Base-by-base conservation (phyloP, 345 rosid genomes). In the Brassica nigra region DNA sequence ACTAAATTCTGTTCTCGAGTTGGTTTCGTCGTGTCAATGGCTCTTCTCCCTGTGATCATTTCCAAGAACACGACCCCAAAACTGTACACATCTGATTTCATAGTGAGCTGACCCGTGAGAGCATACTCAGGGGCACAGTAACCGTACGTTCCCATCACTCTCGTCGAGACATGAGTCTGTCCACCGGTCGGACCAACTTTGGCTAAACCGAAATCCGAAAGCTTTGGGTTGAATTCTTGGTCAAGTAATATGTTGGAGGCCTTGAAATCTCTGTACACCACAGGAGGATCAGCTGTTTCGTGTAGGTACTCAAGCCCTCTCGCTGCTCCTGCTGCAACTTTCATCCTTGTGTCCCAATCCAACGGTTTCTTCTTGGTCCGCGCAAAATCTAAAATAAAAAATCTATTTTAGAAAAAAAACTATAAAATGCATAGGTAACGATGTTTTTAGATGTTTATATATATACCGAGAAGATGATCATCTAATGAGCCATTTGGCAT, bases 121-220 rank as follows among this genome's bases (percentile, higher is more conserved):
- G 93, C 94, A 74, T 90, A 91, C 75, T 91, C 97, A 0, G 97
- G 97, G 4, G 97, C 90, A 71, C 97, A 91, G 28, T 90, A 91
- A 18, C 97, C 97, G 14, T 90, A 91, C 8, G 97, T 91, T 65
- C 97, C 97, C 97, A 91, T 91, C 61, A 91, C 97, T 83, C 97
- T 84, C 12, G 97, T 91, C 59, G 97, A 90, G 14, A 91, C 92
- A 82, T 90, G 87, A 62, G 88, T 64, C 82, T 86, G 84, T 8
- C 84, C 91, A 39, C 91, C 94, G 0, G 90, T 92, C 6, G 94
- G 94, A 74, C 94, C 94, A 11, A 92, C 88, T 80, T 90, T 92
- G 36, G 97, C 97, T 71, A 92, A 87, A 20, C 97, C 97, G n/a
- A 92, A 92, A 86, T 92, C 97, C 0, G 97, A 90, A 20, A 92